These are phyloP conservation scores for Yamadazyma paraphyllophila DNA, from an alignment of 805 yeast genomes.

Conservation along the genomic window DNA sequence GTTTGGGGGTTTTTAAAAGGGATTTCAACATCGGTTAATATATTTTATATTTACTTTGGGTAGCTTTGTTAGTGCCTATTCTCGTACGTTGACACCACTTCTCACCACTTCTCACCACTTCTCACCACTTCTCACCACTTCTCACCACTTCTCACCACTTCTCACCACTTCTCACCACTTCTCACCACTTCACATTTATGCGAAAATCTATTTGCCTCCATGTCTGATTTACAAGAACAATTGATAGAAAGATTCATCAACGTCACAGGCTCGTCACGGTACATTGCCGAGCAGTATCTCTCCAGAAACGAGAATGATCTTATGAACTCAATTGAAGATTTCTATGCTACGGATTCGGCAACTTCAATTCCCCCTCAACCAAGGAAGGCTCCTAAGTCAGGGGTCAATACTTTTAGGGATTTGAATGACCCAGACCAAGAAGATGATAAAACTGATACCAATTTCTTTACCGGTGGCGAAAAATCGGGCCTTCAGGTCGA, in stretches of 20 bases:
- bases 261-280: constrained; percentile 33
- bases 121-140: not conserved
- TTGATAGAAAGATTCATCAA: constrained; percentile 34
- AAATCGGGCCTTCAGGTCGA: constrained; percentile 79
- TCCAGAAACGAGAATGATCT: constrained; percentile 35
- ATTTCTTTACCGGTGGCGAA: constrained; percentile 68
- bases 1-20: constrained; percentile 40
- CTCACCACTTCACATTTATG: not conserved
- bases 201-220: constrained; percentile 13
- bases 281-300: constrained; percentile 41
- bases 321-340: constrained; percentile 42
- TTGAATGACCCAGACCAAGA: constrained; percentile 44
- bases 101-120: not conserved
- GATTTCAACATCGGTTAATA: constrained; percentile 49
- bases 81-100: not conserved
- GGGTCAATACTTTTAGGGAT: constrained; percentile 37
- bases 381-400: not conserved
- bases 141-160: not conserved
- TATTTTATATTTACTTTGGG: not conserved
- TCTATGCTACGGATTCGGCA: constrained; percentile 23
- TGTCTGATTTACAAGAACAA: constrained; percentile 16
- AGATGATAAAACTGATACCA: constrained; percentile 52
- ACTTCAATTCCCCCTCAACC: constrained; percentile 8
- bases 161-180: not conserved
- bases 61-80: no score